Evolutionary conservation across 140 eudicot genomes (phyloP).

Genomic region (Stevia rebaudiana): DNA sequence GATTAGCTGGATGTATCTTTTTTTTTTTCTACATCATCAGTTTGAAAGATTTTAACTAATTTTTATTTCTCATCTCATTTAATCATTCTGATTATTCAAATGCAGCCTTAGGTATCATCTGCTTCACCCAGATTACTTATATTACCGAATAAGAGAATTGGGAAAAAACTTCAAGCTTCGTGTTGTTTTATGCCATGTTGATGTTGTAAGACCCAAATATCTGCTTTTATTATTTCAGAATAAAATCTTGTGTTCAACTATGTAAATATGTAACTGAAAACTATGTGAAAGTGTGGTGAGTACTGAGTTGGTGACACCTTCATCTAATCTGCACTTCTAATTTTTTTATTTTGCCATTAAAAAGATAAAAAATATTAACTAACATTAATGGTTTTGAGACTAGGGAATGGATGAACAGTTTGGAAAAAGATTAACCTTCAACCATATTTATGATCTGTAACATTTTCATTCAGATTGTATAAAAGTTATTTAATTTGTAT

Average conservation of each 20-base stretch:
- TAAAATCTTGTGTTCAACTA: too few relatives aligned
- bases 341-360: too few relatives aligned
- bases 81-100: constrained; percentile 6
- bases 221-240: neutral
- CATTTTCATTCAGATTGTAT: neutral
- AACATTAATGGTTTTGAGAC: neutral
- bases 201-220: constrained; percentile 60
- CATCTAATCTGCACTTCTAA: too few relatives aligned
- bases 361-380: too few relatives aligned
- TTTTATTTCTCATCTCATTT: neutral
- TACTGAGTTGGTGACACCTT: too few relatives aligned
- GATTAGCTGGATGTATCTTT: neutral
- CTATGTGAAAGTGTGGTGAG: too few relatives aligned
- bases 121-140: constrained; percentile 96
- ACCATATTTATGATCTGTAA: too few relatives aligned
- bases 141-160: constrained; percentile 84
- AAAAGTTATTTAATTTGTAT: constrained; percentile 9
- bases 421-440: neutral
- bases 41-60: neutral
- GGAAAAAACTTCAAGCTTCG: constrained; percentile 83
- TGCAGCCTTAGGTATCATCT: constrained; percentile 90
- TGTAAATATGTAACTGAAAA: too few relatives aligned
- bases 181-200: constrained; percentile 89
- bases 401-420: neutral
- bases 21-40: neutral